Evolutionary conservation across 2,329 filamentous ascomycete species (phyloP).

Genomic region (Monilinia fructigena): DNA sequence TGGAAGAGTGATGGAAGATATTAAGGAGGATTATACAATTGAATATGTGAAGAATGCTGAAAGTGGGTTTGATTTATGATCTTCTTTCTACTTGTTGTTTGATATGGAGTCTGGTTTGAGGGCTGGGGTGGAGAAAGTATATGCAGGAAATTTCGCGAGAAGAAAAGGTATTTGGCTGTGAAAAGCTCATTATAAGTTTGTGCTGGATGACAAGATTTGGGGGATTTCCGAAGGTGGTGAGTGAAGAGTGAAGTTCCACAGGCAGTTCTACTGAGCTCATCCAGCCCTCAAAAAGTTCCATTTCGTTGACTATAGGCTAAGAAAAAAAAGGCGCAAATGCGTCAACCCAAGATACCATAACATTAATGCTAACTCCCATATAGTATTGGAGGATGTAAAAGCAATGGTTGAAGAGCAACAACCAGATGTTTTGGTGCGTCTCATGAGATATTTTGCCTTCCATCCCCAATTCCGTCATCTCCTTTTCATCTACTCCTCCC

Average conservation of each 20-base stretch:
- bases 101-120: neutral
- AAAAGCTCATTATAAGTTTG: too few species aligned
- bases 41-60: conserved; percentile 61
- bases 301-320: too few species aligned
- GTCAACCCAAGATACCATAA: too few species aligned
- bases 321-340: too few species aligned
- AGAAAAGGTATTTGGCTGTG: too few species aligned
- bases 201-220: neutral
- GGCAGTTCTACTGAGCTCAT: too few species aligned
- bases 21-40: conserved; percentile 64
- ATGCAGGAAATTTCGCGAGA: too few species aligned
- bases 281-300: too few species aligned
- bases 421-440: conserved; percentile 54
- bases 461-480: neutral
- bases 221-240: accelerated
- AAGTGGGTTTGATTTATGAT: conserved; percentile 45
- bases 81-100: neutral
- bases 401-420: conserved; percentile 51
- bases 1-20: conserved; percentile 57
- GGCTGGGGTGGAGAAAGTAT: neutral
- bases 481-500: neutral
- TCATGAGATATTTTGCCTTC: too few species aligned
- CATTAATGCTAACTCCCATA: neutral
- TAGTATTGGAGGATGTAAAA: conserved; percentile 56
- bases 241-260: neutral